These are phyloP conservation scores for Fraxinus baroniana DNA, from an alignment of 305 asterid genomes.

Conservation along the genomic window DNA sequence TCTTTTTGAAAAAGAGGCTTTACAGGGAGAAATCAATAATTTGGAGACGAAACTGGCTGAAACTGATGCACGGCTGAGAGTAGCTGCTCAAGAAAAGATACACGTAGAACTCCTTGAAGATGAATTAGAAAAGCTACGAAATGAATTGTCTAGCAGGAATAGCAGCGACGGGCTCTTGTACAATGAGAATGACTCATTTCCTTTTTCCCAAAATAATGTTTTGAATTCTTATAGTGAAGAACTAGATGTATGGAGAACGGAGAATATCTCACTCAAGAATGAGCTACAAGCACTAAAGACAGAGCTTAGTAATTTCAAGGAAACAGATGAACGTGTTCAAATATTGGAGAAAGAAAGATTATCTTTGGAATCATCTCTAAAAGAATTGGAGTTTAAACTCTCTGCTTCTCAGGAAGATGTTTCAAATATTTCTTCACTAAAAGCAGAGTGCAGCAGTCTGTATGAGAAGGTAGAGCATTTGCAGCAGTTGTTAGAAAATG, in stretches of 20 bases:
- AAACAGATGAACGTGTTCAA: conserved; percentile 63
- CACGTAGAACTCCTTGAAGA: conserved; percentile 67
- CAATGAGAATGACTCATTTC: conserved; percentile 35
- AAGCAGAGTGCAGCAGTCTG: conserved; percentile 64
- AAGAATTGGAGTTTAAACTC: conserved; percentile 63
- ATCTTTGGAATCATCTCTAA: conserved; percentile 59
- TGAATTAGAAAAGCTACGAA: conserved; percentile 65
- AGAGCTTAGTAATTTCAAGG: conserved; percentile 57
- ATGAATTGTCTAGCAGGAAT: conserved; percentile 54
- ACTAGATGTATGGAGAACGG: conserved; percentile 55
- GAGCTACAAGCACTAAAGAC: conserved; percentile 61
- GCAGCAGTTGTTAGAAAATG: conserved; percentile 61
- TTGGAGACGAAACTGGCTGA: conserved; percentile 85
- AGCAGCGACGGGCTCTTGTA: conserved; percentile 31
- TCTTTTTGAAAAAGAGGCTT: conserved; percentile 68
- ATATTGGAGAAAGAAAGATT: conserved; percentile 71
- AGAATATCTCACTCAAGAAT: conserved; percentile 63
- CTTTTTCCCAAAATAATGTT: conserved; percentile 35
- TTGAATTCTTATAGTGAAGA: conserved; percentile 53
- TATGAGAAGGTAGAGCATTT: conserved; percentile 74
- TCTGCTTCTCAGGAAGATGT: conserved; percentile 73
- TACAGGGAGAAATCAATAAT: conserved; percentile 72
- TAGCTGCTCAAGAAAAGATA: conserved; percentile 81
- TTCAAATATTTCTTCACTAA: conserved; percentile 53
- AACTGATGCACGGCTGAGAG: conserved; percentile 80